These are phyloP conservation scores for Pseudomassariella vexata DNA, from an alignment of 2,329 filamentous ascomycete species.

Conservation along the genomic window DNA sequence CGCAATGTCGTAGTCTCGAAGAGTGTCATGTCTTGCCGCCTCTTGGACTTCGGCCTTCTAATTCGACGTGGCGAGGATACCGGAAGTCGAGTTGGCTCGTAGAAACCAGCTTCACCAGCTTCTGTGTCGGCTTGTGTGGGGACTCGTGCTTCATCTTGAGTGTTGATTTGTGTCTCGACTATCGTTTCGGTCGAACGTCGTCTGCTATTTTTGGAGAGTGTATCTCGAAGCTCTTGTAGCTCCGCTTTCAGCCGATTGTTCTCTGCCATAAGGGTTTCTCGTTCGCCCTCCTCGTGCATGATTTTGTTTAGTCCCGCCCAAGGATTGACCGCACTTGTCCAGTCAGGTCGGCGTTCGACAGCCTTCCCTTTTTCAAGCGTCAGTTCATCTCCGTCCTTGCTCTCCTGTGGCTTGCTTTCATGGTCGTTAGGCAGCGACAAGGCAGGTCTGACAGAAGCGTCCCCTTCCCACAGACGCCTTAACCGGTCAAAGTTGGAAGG, in stretches of 20 bases:
- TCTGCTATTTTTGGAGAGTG: neutral
- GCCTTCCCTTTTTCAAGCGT: constrained; percentile 1
- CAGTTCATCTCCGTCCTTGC: neutral
- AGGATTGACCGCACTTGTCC: constrained; percentile 6
- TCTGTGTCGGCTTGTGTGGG: neutral
- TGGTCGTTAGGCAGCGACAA: neutral
- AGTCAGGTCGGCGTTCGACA: neutral
- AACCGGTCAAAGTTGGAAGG: too few relatives aligned
- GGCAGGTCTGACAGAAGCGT: neutral
- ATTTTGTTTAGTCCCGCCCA: constrained; percentile 4
- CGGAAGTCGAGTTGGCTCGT: too few relatives aligned
- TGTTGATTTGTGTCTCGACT: neutral
- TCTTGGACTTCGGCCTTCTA: constrained; percentile 1
- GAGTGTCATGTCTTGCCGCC: constrained; percentile 1
- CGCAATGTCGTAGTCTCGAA: constrained; percentile 6
- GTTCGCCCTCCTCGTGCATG: constrained; percentile 1
- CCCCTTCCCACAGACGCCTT: too few relatives aligned
- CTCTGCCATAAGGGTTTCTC: constrained; percentile 4
- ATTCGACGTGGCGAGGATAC: neutral
- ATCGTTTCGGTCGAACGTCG: neutral
- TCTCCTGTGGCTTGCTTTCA: neutral
- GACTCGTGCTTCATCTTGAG: neutral
- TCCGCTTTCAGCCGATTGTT: constrained; percentile 6
- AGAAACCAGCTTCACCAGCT: neutral
- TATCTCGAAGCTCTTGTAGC: constrained; percentile 4